Conservation (phyloP, 2,329 filamentous ascomycete genomes). For the Diaporthe caulivora region DNA sequence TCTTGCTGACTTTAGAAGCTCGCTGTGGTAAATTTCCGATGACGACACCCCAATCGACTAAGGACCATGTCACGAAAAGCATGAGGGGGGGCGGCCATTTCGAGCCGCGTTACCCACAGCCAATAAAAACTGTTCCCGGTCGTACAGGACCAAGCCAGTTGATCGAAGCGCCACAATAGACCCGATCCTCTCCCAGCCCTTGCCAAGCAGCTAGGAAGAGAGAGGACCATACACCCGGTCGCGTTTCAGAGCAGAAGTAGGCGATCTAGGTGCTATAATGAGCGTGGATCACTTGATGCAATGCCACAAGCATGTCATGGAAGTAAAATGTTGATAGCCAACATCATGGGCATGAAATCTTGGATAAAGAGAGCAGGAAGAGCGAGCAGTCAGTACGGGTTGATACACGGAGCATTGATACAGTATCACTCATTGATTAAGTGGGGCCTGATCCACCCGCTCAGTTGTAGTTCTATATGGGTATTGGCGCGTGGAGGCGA, state of each 20-base stretch:
- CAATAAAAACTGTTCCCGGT: background rate
- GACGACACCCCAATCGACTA: background rate
- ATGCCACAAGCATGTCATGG: background rate
- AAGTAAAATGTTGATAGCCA: constrained; percentile 7
- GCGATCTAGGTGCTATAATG: background rate
- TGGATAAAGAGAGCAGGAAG: constrained; percentile 18
- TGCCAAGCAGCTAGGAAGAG: background rate
- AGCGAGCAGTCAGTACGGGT: background rate
- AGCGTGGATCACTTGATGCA: background rate
- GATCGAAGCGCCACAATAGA: background rate
- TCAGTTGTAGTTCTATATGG: constrained; percentile 31
- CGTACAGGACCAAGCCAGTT: background rate
- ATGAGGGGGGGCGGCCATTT: background rate
- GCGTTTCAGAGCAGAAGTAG: background rate
- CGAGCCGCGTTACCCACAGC: background rate
- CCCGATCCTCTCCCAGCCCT: no score
- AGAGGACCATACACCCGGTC: background rate
- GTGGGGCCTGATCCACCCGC: constrained; percentile 9
- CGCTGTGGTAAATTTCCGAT: constrained; percentile 49
- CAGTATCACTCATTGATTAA: constrained; percentile 15
- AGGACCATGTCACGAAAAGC: background rate
- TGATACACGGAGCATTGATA: constrained; percentile 3
- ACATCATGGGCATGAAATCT: background rate
- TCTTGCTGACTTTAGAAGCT: constrained; percentile 44
- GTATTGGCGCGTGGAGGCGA: constrained; percentile 21